These are phyloP conservation scores for Adansonia rubrostipa DNA, from an alignment of 441 rosid species.

Conservation along the genomic window DNA sequence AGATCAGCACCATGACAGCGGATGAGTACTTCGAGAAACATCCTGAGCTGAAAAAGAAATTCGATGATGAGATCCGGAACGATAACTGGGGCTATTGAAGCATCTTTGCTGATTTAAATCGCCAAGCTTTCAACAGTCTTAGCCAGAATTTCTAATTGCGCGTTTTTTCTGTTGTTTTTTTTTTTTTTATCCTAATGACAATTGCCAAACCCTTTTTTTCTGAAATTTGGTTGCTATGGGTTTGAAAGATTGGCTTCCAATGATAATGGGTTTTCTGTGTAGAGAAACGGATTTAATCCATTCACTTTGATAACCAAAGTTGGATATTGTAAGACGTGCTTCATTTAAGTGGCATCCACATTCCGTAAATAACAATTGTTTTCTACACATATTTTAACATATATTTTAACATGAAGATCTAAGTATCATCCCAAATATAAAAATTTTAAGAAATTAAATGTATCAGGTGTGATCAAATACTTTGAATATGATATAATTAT, in stretches of 20 bases:
- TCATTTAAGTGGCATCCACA: background rate
- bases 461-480: too few species aligned
- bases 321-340: constrained; percentile 6
- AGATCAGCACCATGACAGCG: constrained; percentile 96
- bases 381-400: too few species aligned
- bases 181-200: constrained; percentile 29
- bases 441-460: too few species aligned
- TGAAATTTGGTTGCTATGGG: constrained; percentile 17
- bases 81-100: constrained; percentile 87
- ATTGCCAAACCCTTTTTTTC: constrained; percentile 9
- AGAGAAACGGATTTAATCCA: background rate
- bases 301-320: background rate
- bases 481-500: too few species aligned
- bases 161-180: background rate
- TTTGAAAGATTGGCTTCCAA: constrained; percentile 20
- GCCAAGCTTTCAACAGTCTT: background rate
- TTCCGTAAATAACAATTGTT: too few species aligned
- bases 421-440: too few species aligned
- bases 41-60: constrained; percentile 93
- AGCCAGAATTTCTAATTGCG: constrained; percentile 14
- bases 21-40: constrained; percentile 95
- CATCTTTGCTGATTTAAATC: constrained; percentile 13
- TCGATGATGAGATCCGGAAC: constrained; percentile 93
- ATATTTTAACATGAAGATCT: too few species aligned
- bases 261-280: background rate